Evolutionary conservation across 805 yeast genomes (phyloP).

Genomic region (Candida andamanensis): DNA sequence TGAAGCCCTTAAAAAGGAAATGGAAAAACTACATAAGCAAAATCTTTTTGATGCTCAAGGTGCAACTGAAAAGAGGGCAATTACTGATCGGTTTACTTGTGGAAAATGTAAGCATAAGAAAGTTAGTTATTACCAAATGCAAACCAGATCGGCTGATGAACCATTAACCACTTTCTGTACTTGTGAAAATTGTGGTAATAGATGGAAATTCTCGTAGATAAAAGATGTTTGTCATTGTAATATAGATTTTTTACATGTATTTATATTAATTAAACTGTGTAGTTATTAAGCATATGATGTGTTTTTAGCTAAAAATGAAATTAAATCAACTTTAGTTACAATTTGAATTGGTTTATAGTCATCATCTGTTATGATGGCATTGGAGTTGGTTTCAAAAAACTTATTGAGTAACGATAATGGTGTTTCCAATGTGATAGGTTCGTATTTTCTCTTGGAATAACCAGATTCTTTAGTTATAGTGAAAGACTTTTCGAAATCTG

Average conservation of each 20-base stretch:
- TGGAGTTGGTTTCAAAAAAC: conserved; percentile 80
- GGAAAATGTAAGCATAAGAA: conserved; percentile 97
- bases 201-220: conserved; percentile 90
- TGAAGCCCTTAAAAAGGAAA: conserved; percentile 77
- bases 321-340: conserved; percentile 78
- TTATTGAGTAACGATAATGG: conserved; percentile 63
- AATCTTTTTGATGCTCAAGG: conserved; percentile 96
- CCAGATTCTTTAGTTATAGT: conserved; percentile 52
- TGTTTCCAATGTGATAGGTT: conserved; percentile 60
- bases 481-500: conserved; percentile 60
- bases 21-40: conserved; percentile 79
- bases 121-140: conserved; percentile 96
- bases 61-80: conserved; percentile 92
- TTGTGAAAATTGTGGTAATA: conserved; percentile 94
- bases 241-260: conserved; percentile 4
- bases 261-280: conserved; percentile 2
- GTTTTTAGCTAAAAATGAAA: conserved; percentile 47
- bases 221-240: conserved; percentile 3
- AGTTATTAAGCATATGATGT: conserved; percentile 7
- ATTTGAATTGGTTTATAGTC: conserved; percentile 72
- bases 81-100: conserved; percentile 93
- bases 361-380: conserved; percentile 73
- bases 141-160: conserved; percentile 98
- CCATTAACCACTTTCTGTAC: conserved; percentile 98
- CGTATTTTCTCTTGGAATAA: conserved; percentile 61